Conservation (phyloP, 805 yeast genomes). For the Kuraishia piskuri region DNA sequence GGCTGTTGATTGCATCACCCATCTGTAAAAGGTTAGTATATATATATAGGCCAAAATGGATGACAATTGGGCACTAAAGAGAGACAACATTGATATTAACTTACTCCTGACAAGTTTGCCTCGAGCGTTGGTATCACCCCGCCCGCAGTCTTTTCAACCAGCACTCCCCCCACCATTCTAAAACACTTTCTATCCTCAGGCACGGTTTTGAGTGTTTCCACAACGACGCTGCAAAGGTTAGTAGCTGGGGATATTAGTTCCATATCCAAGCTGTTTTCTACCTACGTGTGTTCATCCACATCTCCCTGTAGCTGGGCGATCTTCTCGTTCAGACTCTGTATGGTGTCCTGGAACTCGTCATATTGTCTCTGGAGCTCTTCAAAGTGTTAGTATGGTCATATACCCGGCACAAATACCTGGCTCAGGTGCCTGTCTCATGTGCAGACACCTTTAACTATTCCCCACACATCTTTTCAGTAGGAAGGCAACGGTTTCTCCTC, state of each 20-base stretch:
- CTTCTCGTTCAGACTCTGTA: conserved; percentile 37
- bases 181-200: conserved; percentile 67
- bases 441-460: too few relatives aligned
- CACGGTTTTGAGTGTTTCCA: conserved; percentile 43
- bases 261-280: neutral
- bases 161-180: conserved; percentile 90
- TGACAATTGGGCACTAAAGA: neutral
- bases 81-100: conserved; percentile 2
- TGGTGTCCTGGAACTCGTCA: conserved; percentile 41
- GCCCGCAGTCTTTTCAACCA: conserved; percentile 75
- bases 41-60: neutral
- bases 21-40: conserved; percentile 13
- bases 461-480: neutral
- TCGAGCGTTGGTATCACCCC: conserved; percentile 60
- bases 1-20: conserved; percentile 25
- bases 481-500: neutral
- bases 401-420: too few relatives aligned
- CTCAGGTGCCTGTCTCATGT: too few relatives aligned
- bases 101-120: conserved; percentile 42
- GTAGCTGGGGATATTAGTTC: neutral
- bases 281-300: conserved; percentile 25
- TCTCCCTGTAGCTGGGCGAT: conserved; percentile 40
- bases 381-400: neutral
- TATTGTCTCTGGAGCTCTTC: conserved; percentile 33
- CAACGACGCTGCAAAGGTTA: conserved; percentile 33